These are phyloP conservation scores for Craterostigma plantagineum DNA, from an alignment of 257 asterid genomes.

Conservation along the genomic window DNA sequence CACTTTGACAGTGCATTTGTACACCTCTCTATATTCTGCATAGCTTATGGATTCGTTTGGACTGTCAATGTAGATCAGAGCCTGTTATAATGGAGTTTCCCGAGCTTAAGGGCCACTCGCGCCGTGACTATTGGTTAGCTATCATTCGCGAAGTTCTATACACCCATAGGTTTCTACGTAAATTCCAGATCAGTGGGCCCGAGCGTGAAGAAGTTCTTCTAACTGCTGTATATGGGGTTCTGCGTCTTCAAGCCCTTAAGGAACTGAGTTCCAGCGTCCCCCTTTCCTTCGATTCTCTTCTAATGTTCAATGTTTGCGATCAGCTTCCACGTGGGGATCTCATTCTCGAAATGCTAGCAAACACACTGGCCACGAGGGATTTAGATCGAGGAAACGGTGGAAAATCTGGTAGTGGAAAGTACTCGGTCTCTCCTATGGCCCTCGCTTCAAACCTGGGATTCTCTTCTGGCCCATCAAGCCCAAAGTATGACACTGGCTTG, in stretches of 20 bases:
- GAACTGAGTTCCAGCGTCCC: slow-evolving; percentile 36
- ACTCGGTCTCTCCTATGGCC: slow-evolving; percentile 46
- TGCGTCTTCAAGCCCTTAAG: slow-evolving; percentile 73
- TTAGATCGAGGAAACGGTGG: slow-evolving; percentile 23
- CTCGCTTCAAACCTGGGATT: slow-evolving; percentile 64
- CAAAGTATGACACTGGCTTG: slow-evolving; percentile 27
- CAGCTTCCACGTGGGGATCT: slow-evolving; percentile 86
- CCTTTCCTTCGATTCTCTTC: slow-evolving; percentile 40
- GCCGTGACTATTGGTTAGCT: slow-evolving; percentile 95
- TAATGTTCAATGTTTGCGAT: slow-evolving; percentile 88
- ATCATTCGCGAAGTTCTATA: slow-evolving; percentile 75
- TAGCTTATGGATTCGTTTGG: slow-evolving; percentile 17
- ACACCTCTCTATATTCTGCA: slow-evolving; percentile 10
- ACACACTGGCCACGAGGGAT: slow-evolving; percentile 32
- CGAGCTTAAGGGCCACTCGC: slow-evolving; percentile 89
- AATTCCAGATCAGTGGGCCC: slow-evolving; percentile 45
- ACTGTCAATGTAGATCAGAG: slow-evolving; percentile 47
- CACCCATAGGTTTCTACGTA: slow-evolving; percentile 49
- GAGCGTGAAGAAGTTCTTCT: slow-evolving; percentile 65
- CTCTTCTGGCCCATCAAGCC: slow-evolving; percentile 35
- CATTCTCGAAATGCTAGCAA: slow-evolving; percentile 66
- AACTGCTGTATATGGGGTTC: slow-evolving; percentile 70
- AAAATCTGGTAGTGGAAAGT: slow-evolving; percentile 27
- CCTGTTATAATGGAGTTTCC: slow-evolving; percentile 93
- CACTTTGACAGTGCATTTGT: background rate